phyloP scores from a whole-genome alignment of 108 stramenopile species.

The Cyclotella baltica region DNA sequence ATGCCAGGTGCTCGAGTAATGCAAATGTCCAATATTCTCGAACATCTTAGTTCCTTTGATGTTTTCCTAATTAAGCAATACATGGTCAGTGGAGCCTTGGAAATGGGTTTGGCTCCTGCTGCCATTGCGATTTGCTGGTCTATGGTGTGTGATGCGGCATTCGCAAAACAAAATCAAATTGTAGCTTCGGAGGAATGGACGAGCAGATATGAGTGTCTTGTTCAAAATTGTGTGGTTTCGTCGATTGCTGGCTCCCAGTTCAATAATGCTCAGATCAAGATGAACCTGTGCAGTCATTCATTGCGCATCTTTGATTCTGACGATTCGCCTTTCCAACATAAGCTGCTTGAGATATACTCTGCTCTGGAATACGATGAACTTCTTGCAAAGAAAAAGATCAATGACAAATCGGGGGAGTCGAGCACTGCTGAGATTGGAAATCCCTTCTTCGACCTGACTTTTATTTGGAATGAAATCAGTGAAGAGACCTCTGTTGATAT shows the following conservation, averaged over 20 bases:
- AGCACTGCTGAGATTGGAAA: not conserved
- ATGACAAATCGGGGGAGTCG: not conserved
- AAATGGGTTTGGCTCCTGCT: slow-evolving; percentile 56
- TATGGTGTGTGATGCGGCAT: slow-evolving; percentile 59
- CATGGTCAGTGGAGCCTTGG: slow-evolving; percentile 58
- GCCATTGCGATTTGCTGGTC: slow-evolving; percentile 68
- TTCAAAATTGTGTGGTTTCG: slow-evolving; percentile 30
- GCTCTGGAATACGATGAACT: slow-evolving; percentile 33
- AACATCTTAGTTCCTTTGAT: slow-evolving; percentile 34
- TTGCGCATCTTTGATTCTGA: slow-evolving; percentile 19
- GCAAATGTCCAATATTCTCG: slow-evolving; percentile 68
- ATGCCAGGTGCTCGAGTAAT: slow-evolving; percentile 71
- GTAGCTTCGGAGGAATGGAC: slow-evolving; percentile 3
- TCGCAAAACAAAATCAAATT: slow-evolving; percentile 21
- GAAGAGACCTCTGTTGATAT: slow-evolving; percentile 52
- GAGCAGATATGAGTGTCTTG: slow-evolving; percentile 9
- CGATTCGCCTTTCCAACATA: slow-evolving; percentile 3
- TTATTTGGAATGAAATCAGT: slow-evolving; percentile 51
- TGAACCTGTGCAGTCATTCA: slow-evolving; percentile 29
- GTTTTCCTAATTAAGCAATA: slow-evolving; percentile 56
- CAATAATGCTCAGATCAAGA: slow-evolving; percentile 13
- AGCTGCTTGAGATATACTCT: slow-evolving; percentile 23
- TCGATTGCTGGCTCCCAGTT: slow-evolving; percentile 7
- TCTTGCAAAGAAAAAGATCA: slow-evolving; percentile 7
- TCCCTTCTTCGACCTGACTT: slow-evolving; percentile 44